Evolutionary conservation across 2,329 filamentous ascomycete species (phyloP).

Genomic region (Magnaporthiopsis rhizophila): DNA sequence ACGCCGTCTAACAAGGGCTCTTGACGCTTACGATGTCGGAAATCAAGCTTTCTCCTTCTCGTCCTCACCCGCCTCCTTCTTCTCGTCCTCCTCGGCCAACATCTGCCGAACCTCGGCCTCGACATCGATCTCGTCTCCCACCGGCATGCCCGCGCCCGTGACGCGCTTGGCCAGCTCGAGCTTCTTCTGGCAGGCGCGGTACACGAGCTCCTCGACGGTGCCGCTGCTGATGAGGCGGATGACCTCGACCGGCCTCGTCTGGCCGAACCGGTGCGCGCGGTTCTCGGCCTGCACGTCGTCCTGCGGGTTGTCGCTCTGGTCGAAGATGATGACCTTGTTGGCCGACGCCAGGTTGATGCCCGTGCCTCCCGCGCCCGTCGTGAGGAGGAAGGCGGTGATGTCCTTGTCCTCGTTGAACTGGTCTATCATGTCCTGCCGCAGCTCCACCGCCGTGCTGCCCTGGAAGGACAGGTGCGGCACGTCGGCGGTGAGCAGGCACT

Average conservation of each 20-base stretch:
- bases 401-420: slow-evolving; percentile 67
- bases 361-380: slow-evolving; percentile 89
- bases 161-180: slow-evolving; percentile 69
- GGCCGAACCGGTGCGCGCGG: slow-evolving; percentile 87
- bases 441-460: slow-evolving; percentile 71
- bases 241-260: slow-evolving; percentile 84
- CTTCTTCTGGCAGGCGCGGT: slow-evolving; percentile 86
- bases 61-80: not conserved
- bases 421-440: slow-evolving; percentile 83
- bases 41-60: not conserved
- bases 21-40: not conserved
- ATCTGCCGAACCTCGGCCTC: slow-evolving; percentile 6
- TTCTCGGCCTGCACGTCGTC: slow-evolving; percentile 99
- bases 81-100: slow-evolving; percentile 1
- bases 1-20: not conserved
- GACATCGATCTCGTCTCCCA: slow-evolving; percentile 2
- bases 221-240: slow-evolving; percentile 71
- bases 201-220: slow-evolving; percentile 91
- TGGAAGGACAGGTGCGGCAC: slow-evolving; percentile 82
- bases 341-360: slow-evolving; percentile 93
- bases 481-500: slow-evolving; percentile 64
- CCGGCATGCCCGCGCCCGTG: slow-evolving; percentile 25
- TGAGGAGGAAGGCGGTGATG: slow-evolving; percentile 87
- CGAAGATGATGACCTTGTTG: slow-evolving; percentile 97
- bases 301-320: slow-evolving; percentile 94